phyloP scores from a whole-genome alignment of 305 asterid species.

The Striga hermonthica region DNA sequence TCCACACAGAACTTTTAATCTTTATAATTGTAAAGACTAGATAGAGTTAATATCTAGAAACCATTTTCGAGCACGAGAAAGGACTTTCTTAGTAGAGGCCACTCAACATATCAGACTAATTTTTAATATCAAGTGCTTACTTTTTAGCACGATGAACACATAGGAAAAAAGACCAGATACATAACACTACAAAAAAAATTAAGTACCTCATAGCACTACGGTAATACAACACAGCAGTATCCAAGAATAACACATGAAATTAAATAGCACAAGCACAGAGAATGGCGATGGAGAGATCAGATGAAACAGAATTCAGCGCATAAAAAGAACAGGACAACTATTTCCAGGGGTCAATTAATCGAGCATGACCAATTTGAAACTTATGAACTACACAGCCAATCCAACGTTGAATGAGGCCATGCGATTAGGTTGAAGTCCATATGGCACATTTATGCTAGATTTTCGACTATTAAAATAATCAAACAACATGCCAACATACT shows the following conservation, averaged over 20 bases:
- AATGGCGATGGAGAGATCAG: too few relatives aligned
- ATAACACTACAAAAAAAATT: constrained; percentile 7
- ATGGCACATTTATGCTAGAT: neutral
- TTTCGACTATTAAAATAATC: neutral
- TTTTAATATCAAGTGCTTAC: neutral
- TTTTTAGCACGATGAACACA: neutral
- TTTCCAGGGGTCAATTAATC: neutral
- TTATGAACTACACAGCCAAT: neutral
- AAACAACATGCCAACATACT: neutral
- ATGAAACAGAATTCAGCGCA: too few relatives aligned
- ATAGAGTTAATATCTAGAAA: too few relatives aligned
- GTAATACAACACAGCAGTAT: too few relatives aligned
- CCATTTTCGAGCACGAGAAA: too few relatives aligned
- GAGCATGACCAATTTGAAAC: neutral
- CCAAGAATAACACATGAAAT: too few relatives aligned
- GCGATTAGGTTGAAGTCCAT: neutral
- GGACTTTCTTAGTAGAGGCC: neutral
- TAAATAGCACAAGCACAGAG: too few relatives aligned
- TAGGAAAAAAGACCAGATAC: neutral
- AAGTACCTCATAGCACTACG: neutral
- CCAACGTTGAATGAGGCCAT: neutral
- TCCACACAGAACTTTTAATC: neutral
- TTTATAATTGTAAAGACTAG: too few relatives aligned
- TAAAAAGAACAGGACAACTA: too few relatives aligned
- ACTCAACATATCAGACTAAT: neutral